Evolutionary conservation across 495 filamentous ascomycete genomes (phyloP).

Genomic region (Talaromyces ruber): DNA sequence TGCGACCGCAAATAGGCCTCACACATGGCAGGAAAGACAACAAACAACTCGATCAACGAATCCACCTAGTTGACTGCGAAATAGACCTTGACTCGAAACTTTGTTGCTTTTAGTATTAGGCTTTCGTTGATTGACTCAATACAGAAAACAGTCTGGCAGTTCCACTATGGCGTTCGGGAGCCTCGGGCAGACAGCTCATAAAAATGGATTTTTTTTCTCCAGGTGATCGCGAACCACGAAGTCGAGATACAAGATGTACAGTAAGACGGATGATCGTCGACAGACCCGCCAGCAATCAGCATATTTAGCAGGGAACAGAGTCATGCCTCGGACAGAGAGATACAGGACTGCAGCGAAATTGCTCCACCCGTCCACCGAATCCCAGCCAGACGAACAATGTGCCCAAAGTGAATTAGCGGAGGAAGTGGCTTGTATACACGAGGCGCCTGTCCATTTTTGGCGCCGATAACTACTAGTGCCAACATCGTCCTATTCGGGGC

Average conservation of each 20-base stretch:
- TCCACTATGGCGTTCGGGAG: not conserved
- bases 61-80: not conserved
- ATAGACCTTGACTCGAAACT: not conserved
- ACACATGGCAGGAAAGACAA: not conserved
- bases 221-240: not conserved
- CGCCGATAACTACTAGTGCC: not conserved
- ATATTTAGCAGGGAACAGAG: not conserved
- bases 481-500: not conserved
- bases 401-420: not conserved
- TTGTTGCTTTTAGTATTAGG: not conserved
- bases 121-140: not conserved
- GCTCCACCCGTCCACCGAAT: not conserved
- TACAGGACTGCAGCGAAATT: not conserved
- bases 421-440: not conserved
- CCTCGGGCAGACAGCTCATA: not conserved
- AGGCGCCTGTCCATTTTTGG: not conserved
- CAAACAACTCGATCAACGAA: not conserved
- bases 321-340: not conserved
- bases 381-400: not conserved
- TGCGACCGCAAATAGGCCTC: not conserved
- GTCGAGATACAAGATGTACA: not conserved
- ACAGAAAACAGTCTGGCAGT: not conserved
- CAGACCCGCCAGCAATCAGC: not conserved
- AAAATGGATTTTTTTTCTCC: not conserved
- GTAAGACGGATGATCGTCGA: not conserved